Conservation (phyloP, 176 grass and related monocot genomes). For the Phoenix roebelenii region DNA sequence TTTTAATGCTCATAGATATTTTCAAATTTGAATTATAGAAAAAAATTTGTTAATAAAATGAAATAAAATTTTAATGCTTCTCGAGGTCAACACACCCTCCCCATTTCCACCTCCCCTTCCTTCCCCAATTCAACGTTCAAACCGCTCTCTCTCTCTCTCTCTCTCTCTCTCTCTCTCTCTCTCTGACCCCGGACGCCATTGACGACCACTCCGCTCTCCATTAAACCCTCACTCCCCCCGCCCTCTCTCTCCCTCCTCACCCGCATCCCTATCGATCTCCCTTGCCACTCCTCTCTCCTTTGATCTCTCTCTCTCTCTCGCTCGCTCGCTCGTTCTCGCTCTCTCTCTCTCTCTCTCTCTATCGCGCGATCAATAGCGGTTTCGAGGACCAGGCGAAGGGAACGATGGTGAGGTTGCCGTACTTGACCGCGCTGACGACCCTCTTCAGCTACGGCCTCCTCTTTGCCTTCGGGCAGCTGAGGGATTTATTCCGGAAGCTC, state of each 20-base stretch:
- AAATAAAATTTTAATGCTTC: not conserved
- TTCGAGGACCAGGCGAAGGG: no score
- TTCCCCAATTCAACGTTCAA: conserved; percentile 36
- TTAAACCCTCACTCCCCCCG: conserved; percentile 26
- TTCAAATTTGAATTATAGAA: no score
- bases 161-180: not conserved
- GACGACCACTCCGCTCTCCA: conserved; percentile 21
- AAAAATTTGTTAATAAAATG: no score
- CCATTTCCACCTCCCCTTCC: not conserved
- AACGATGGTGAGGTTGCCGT: conserved; percentile 74
- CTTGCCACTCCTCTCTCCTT: conserved; percentile 19
- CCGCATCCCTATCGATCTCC: not conserved
- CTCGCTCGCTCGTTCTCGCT: conserved; percentile 21
- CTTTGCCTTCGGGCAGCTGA: conserved; percentile 67
- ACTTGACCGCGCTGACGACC: conserved; percentile 61
- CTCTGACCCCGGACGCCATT: conserved; percentile 31
- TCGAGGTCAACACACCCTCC: no score
- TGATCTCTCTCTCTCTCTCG: conserved; percentile 29
- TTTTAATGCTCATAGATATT: no score
- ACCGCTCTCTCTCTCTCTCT: not conserved
- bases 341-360: conserved; percentile 19
- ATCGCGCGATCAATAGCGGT: not conserved
- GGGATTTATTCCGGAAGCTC: conserved; percentile 59
- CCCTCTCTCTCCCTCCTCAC: no score
- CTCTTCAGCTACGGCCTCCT: conserved; percentile 79